phyloP scores from a whole-genome alignment of 2,329 filamentous ascomycete genomes.

The Trichoderma atroviride region DNA sequence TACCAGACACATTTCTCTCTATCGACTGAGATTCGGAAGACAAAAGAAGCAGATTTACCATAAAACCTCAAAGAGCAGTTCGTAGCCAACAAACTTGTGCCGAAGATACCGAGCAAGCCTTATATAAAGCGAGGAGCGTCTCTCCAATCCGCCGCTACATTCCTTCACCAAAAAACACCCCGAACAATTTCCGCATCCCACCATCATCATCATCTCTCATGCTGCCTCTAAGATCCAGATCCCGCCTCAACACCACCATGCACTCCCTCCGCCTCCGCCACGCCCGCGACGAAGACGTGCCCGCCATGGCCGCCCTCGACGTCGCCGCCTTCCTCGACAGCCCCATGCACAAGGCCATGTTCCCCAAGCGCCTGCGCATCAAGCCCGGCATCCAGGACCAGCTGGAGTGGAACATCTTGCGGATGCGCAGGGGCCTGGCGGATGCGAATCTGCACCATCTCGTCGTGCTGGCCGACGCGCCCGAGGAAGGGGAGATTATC shows the following conservation, averaged over 20 bases:
- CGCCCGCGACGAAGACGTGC: conserved; percentile 26
- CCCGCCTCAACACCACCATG: conserved; percentile 10
- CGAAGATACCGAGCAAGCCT: conserved; percentile 1
- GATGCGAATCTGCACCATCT: conserved; percentile 18
- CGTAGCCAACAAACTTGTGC: background rate
- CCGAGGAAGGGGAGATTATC: conserved; percentile 22
- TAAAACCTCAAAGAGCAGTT: background rate
- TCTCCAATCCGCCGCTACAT: background rate
- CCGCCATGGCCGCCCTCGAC: conserved; percentile 27
- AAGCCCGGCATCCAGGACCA: conserved; percentile 29
- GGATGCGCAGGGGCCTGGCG: conserved; percentile 16
- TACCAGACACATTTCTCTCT: background rate
- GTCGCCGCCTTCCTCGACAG: conserved; percentile 27
- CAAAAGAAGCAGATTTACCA: background rate
- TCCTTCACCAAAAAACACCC: background rate
- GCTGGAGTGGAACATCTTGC: conserved; percentile 25
- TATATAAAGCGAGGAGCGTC: background rate
- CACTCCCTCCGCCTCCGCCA: conserved; percentile 23
- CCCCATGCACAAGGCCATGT: conserved; percentile 28
- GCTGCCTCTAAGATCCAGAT: background rate
- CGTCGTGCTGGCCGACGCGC: conserved; percentile 2
- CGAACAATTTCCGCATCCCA: background rate
- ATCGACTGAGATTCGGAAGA: background rate
- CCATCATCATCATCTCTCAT: background rate
- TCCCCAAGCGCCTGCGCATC: conserved; percentile 26